Evolutionary conservation across 805 yeast genomes (phyloP).

Genomic region (Nakazawaea holstii): DNA sequence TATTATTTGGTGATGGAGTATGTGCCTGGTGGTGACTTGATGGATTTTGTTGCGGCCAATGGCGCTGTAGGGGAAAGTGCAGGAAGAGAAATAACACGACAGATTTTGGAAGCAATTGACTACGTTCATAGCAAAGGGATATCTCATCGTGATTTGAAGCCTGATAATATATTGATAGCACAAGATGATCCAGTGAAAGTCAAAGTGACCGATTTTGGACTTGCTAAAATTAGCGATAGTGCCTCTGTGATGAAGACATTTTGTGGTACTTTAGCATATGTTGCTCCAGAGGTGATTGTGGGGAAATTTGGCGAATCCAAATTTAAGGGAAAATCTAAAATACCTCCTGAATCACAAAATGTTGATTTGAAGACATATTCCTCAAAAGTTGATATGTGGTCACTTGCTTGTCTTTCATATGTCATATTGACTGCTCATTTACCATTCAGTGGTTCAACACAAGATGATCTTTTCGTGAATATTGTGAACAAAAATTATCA

Average conservation of each 20-base stretch:
- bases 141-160: slow-evolving; percentile 94
- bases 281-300: slow-evolving; percentile 88
- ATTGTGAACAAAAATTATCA: slow-evolving; percentile 77
- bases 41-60: slow-evolving; percentile 94
- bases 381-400: slow-evolving; percentile 94
- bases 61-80: slow-evolving; percentile 92
- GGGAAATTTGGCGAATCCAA: slow-evolving; percentile 43
- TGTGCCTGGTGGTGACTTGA: slow-evolving; percentile 93
- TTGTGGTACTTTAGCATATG: slow-evolving; percentile 95
- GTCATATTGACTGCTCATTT: slow-evolving; percentile 89
- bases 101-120: slow-evolving; percentile 74
- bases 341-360: slow-evolving; percentile 11
- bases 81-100: slow-evolving; percentile 79
- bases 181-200: slow-evolving; percentile 86
- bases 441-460: slow-evolving; percentile 93
- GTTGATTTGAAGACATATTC: slow-evolving; percentile 46
- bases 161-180: slow-evolving; percentile 89
- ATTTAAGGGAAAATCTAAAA: slow-evolving; percentile 11
- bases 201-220: slow-evolving; percentile 95
- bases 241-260: slow-evolving; percentile 90
- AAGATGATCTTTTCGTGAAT: slow-evolving; percentile 73
- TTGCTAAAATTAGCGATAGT: slow-evolving; percentile 84
- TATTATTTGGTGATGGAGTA: slow-evolving; percentile 93
- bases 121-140: slow-evolving; percentile 89
- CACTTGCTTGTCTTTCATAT: slow-evolving; percentile 89